Base-by-base conservation (phyloP, 257 asterid species). In the Solanum appendiculatum region DNA sequence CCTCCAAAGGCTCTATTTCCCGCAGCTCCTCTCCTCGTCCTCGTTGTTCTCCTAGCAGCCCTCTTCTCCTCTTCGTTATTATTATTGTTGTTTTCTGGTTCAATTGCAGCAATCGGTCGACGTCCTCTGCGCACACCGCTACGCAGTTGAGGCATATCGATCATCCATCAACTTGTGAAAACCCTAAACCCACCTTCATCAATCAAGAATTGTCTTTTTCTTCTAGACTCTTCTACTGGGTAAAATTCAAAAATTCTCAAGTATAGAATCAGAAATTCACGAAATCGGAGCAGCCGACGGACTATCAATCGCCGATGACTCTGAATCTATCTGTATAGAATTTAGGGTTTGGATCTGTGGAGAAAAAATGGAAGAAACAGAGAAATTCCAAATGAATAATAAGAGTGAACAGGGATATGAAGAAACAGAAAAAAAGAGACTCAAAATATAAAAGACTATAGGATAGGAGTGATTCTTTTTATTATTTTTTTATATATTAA, bases 101-200 rank as follows among this genome's bases (percentile, higher is more conserved):
- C 83, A 21, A 39, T 37, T n/a, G 73, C 34, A 68, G 77, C 63
- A 27, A 85, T 75, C 37, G 88, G 88, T 46, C 86, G 89, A 87
- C 92, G 90, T 87, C 93, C 93, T 88, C 91, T 44, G 89, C 91
- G 91, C 86, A 75, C 90, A 83, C 91, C 93, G 89, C 92, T 88
- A 86, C 94, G 92, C 92, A 88, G 89, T 89, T 88, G 92, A 92
- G 92, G 93, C 91, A 90, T 90, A 89, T 82, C 87, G 89, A 87
- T 87, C 91, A 90, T 83, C 92, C 87, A 80, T 85, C n/a, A 82
- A 39, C 20, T 51, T 68, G 58, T 48, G 69, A 73, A 87, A 84
- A 56, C 64, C 82, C 87, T 51, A 42, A 70, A 44, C 58, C 87
- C 40, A 63, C 56, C 90, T 86, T 89, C 92, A 90, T 86, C 89